Evolutionary conservation across 257 asterid genomes (phyloP).

Genomic region (Fraxinus excelsior): DNA sequence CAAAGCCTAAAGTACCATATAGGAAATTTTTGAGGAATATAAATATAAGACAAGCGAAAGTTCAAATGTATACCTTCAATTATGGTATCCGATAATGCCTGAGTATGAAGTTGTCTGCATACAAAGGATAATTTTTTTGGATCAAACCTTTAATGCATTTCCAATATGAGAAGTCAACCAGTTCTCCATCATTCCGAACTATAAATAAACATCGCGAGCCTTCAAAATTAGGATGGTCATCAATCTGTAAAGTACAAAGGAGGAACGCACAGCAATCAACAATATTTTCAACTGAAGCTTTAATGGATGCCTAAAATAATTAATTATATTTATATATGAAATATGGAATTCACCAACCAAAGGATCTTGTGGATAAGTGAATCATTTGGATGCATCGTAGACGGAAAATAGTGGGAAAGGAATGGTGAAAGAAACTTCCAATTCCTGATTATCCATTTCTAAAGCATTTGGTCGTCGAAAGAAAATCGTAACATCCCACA

Average conservation of each 20-base stretch:
- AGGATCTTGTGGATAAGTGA: background rate
- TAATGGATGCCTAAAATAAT: background rate
- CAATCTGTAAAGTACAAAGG: slow-evolving; percentile 60
- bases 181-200: slow-evolving; percentile 84
- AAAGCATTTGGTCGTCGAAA: background rate
- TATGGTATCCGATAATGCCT: slow-evolving; percentile 65
- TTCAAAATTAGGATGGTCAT: slow-evolving; percentile 84
- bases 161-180: slow-evolving; percentile 93
- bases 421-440: background rate
- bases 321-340: background rate
- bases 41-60: background rate
- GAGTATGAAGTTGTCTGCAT: slow-evolving; percentile 86
- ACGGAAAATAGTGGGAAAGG: background rate
- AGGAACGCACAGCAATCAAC: slow-evolving; percentile 17
- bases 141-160: slow-evolving; percentile 94
- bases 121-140: slow-evolving; percentile 83
- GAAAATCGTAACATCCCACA: background rate
- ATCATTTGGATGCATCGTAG: background rate
- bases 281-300: background rate
- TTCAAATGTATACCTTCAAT: slow-evolving; percentile 39
- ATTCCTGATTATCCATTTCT: background rate
- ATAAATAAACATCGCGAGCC: slow-evolving; percentile 83
- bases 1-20: background rate
- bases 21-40: background rate
- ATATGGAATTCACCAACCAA: background rate